These are phyloP conservation scores for Xylaria curta DNA, from an alignment of 495 filamentous ascomycete species.

Conservation along the genomic window DNA sequence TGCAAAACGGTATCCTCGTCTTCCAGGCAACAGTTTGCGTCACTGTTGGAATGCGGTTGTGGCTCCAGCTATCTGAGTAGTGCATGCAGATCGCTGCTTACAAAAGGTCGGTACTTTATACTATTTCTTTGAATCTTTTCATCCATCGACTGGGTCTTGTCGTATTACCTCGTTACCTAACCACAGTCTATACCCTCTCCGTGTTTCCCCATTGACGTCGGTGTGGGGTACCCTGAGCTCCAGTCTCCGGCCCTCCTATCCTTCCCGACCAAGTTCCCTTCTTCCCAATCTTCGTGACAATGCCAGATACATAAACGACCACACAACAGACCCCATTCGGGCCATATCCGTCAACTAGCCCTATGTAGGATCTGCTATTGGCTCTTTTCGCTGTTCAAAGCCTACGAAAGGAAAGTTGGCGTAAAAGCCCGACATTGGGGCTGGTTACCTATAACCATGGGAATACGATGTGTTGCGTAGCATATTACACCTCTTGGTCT, in stretches of 20 bases:
- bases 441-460: not conserved
- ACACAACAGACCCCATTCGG: slow-evolving; percentile 18
- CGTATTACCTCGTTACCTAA: not conserved
- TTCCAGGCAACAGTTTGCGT: slow-evolving; percentile 1
- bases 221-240: slow-evolving; percentile 6
- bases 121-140: slow-evolving; percentile 7
- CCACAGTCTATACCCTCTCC: slow-evolving; percentile 2
- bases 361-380: slow-evolving; percentile 3
- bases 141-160: not conserved
- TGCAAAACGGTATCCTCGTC: not conserved
- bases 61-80: not conserved
- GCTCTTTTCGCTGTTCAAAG: not conserved
- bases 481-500: slow-evolving; percentile 32
- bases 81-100: not conserved
- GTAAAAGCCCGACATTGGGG: slow-evolving; percentile 3
- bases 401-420: not conserved
- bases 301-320: slow-evolving; percentile 19
- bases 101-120: slow-evolving; percentile 13
- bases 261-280: slow-evolving; percentile 15
- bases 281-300: slow-evolving; percentile 8
- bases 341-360: not conserved
- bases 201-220: slow-evolving; percentile 16
- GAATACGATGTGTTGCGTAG: slow-evolving; percentile 16
- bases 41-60: not conserved
- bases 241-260: slow-evolving; percentile 15